Evolutionary conservation across 345 rosid genomes (phyloP).

Genomic region (Bretschneidera sinensis): DNA sequence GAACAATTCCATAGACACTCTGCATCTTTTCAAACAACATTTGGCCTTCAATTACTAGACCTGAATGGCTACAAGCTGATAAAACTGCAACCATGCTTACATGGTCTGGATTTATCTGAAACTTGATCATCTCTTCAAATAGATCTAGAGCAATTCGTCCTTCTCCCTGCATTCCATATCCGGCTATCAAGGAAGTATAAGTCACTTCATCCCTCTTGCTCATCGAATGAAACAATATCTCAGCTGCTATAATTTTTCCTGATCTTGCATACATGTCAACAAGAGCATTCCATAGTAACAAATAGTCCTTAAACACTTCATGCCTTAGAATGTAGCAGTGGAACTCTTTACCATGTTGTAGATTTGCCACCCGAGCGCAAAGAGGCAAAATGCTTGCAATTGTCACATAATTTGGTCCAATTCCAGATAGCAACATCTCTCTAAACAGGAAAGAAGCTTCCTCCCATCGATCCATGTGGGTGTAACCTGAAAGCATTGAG

Average conservation of each 20-base stretch:
- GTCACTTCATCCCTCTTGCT: constrained; percentile 58
- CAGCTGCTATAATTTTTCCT: constrained; percentile 52
- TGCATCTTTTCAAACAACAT: constrained; percentile 45
- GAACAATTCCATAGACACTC: constrained; percentile 35
- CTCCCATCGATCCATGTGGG: constrained; percentile 46
- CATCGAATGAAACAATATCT: constrained; percentile 53
- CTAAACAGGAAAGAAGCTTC: constrained; percentile 59
- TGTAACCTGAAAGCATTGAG: constrained; percentile 63
- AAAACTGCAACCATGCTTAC: constrained; percentile 80
- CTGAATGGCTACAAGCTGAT: constrained; percentile 85
- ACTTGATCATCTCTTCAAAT: constrained; percentile 51
- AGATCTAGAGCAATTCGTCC: constrained; percentile 46
- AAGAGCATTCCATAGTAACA: constrained; percentile 63
- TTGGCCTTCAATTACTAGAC: constrained; percentile 56
- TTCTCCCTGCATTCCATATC: constrained; percentile 67
- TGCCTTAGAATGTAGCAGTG: constrained; percentile 64
- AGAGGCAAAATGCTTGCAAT: constrained; percentile 75
- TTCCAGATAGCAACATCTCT: constrained; percentile 57
- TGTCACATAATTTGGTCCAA: constrained; percentile 61
- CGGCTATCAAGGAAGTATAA: constrained; percentile 74
- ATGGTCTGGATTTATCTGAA: constrained; percentile 57
- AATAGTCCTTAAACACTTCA: constrained; percentile 35
- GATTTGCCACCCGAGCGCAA: constrained; percentile 71
- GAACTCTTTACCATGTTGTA: constrained; percentile 85
- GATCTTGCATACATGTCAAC: constrained; percentile 81